Conservation (phyloP, 164 flowering plant genomes). For the Kalanchoe fedtschenkoi region DNA sequence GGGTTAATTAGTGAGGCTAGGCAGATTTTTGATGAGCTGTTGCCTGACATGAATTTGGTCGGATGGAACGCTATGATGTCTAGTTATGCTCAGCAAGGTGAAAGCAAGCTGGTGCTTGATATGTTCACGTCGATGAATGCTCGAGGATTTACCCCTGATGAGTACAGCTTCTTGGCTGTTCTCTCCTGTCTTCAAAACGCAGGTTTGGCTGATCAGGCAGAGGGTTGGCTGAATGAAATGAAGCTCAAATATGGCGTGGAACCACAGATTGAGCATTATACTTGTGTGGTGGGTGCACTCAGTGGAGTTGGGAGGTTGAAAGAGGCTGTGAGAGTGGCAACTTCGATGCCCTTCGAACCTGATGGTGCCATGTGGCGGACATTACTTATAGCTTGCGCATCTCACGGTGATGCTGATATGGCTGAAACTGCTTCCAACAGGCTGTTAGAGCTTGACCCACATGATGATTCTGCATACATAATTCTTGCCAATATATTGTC, state of each 20-base stretch:
- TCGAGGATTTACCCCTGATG: conserved; percentile 36
- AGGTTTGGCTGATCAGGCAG: conserved; percentile 30
- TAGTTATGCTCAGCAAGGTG: conserved; percentile 64
- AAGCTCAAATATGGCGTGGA: conserved; percentile 28
- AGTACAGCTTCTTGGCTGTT: conserved; percentile 50
- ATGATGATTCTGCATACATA: conserved; percentile 61
- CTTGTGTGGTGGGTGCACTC: conserved; percentile 54
- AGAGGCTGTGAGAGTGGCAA: conserved; percentile 43
- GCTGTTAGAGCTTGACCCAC: conserved; percentile 30
- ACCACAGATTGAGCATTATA: conserved; percentile 59
- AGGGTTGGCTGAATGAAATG: conserved; percentile 43
- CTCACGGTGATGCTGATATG: conserved; percentile 26
- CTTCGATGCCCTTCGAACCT: conserved; percentile 55
- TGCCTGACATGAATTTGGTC: conserved; percentile 20
- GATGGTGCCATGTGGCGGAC: conserved; percentile 67
- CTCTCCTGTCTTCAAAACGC: conserved; percentile 39
- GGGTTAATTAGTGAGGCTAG: conserved; percentile 52
- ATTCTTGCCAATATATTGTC: conserved; percentile 47
- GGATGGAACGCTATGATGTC: conserved; percentile 65
- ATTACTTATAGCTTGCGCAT: conserved; percentile 36
- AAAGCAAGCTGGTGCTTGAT: conserved; percentile 22
- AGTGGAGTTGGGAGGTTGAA: conserved; percentile 50
- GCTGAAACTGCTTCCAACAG: conserved; percentile 27
- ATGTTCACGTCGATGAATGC: conserved; percentile 31
- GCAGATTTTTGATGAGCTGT: conserved; percentile 35